Evolutionary conservation across 305 asterid species (phyloP), one percentile per base, ranked within the genome.

Genomic region (Fraxinus angustifolia): DNA sequence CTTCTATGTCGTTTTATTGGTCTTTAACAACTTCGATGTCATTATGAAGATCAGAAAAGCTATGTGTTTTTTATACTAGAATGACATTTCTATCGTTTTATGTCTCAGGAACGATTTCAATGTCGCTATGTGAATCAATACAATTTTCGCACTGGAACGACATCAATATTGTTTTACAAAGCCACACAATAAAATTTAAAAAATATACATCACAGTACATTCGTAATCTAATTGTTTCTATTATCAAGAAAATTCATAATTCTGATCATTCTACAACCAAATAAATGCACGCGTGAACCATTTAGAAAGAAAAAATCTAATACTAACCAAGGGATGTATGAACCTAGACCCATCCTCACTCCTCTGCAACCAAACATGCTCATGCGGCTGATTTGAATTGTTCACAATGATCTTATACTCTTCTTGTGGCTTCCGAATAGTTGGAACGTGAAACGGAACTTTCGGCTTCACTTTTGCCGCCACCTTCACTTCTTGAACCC

Each of bases 301-400:
- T 16, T 40, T 77, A 8, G 40, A 48, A 73, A 67, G 5, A 36
- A 1, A 6, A 76, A 19, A 48, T 8, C 6, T 30, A 78, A 78
- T 75, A 90, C 97, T 84, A 33, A 33, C 36, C 36, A 93, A 79
- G 21, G 97, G 97, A 88, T 96, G 99, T 26, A 91, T 8, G 79
- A 90, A 87, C 81, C 88, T 85, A 31, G 90, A 86, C 78, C 92
- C 97, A 84, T 94, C 96, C 81, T 93, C 97, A 78, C 89, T 90
- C 87, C 76, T 93, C 87, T 92, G 91, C 89, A 94, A 81, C 99
- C 98, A 96, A 31, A 94, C 98, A 77, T 96, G 98, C 73, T 94
- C 95, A 76, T 92, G 90, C 1, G 97, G 96, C 91, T 91, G 94
- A 76, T 96, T 94, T 10, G 83, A 5, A 84, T 94, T 94, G 86